Percentiles rank a stretch among this genome's conserved stretches.
These are phyloP conservation scores for Floccularia luteovirens DNA, from an alignment of 768 basidiomycete species.

Conservation along the genomic window DNA sequence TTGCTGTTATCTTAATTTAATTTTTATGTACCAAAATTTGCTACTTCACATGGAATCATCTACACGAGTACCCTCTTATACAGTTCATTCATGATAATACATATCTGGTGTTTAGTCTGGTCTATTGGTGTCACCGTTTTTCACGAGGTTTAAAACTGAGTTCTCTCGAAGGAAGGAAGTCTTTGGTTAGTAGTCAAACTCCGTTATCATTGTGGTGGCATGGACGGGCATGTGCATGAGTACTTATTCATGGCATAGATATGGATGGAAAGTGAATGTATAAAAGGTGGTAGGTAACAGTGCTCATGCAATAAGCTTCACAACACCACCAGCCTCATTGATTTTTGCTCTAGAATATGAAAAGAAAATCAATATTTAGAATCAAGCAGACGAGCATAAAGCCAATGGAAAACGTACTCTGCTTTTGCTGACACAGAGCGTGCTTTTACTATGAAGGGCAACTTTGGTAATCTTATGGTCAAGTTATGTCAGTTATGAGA, in stretches of 20 bases:
- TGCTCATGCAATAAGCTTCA: slow-evolving; percentile 81
- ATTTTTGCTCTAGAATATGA: slow-evolving; percentile 49
- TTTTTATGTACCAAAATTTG: not conserved
- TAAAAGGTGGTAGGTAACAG: slow-evolving; percentile 14
- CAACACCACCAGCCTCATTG: slow-evolving; percentile 92
- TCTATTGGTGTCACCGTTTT: no score
- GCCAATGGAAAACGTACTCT: no score
- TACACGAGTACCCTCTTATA: no score
- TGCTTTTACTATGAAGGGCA: slow-evolving; percentile 97
- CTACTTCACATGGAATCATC: not conserved
- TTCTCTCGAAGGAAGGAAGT: no score
- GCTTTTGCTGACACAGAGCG: slow-evolving; percentile 88
- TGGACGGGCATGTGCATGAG: not conserved
- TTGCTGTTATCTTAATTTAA: slow-evolving; percentile 61
- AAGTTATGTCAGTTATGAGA: not conserved
- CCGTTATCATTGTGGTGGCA: no score
- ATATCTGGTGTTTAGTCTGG: no score
- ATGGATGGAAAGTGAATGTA: slow-evolving; percentile 9
- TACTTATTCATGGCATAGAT: slow-evolving; percentile 9
- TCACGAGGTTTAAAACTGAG: no score
- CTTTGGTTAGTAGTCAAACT: no score
- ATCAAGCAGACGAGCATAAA: slow-evolving; percentile 1
- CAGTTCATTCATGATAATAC: not conserved
- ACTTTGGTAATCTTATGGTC: slow-evolving; percentile 63
- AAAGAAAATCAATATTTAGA: slow-evolving; percentile 1